Evolutionary conservation across 1,284 basidiomycete genomes (phyloP), one percentile per base, ranked within the genome.

Genomic region (Ustilago crameri): DNA sequence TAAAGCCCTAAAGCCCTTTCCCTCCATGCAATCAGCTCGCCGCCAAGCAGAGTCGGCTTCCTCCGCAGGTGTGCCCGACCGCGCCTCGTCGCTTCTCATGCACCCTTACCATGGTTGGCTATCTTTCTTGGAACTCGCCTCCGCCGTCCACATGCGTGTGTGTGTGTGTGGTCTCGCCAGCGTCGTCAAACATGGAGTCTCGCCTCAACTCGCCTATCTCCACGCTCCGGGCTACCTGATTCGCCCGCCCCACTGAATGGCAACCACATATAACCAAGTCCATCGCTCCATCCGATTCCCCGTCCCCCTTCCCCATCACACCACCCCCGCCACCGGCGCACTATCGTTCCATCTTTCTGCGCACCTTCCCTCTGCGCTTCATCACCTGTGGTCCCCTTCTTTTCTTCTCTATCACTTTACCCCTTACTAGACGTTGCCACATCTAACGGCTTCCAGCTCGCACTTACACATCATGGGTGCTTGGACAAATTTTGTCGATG

Each of bases 401-500:
- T 37, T 7, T n/a, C 27, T 9, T 35, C 18, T 42, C 9, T 35
- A 46, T 44, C 17, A 41, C 26, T 24, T 35, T 24, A 30, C n/a
- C n/a, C n/a, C n/a, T 30, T 30, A 7, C 12, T 12, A 30, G 30
- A 12, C 30, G 30, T 12, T 30, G 7, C 12, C 30, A 30, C 12
- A 30, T 30, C 12, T 30, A 5, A 30, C 30, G 9, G 20, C 37
- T 34, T 35, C 23, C 4, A 12, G 18, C 22, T 42, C 34, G 41
- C 20, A 48, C 40, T 26, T 44, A 41, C 20, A 53, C 47, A 71
- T n/a, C 1, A 74, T 74, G 72, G 67, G 72, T 51, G 62, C 61
- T 20, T 71, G 58, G 54, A 50, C 42, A 32, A 71, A 62, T 30
- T 75, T 75, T 41, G 60, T 67, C 40, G 73, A 75, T 45, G 68